Evolutionary conservation across 352 stramenopile species (phyloP), one percentile per base, ranked within the genome.

Genomic region (Globisporangium recalcitrans): DNA sequence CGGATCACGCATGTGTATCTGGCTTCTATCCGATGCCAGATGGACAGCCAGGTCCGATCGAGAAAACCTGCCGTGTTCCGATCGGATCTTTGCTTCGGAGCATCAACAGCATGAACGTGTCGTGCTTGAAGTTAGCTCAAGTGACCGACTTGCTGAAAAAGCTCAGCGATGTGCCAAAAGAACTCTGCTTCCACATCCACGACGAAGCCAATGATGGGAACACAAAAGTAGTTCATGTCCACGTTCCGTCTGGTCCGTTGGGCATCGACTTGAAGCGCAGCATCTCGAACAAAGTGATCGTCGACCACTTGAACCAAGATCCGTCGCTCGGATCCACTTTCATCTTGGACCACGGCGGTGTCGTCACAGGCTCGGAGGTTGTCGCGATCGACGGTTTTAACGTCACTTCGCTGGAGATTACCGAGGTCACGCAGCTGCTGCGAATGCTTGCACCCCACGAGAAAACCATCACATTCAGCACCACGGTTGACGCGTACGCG

Each of bases 401-500:
- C 32, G 63, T 85, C 1, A 69, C 70, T 1, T 55, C 63, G 2
- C 58, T 86, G 13, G 65, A 73, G 27, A 54, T 87, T 2, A 21
- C 51, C 6, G 64, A 83, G 14, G 60, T 85, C 3, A 71, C 70
- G 8, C 60, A 78, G 8, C 31, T 85, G 2, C 60, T 89, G 22
- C 72, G 65, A n/a, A 42, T 62, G 14, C 62, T 89, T 11, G 57
- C 63, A 16, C 47, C 26, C 1, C 70, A 85, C 48, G 75, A 80
- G 31, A 87, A 89, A 22, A 60, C 74, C 10, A 84, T 89, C 47
- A 80, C 80, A 0, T 89, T 89, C 63, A 78, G 75, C 47, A 81
- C 73, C 10, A 82, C 75, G 0, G 24, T 52, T 4, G 60, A 55
- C 0, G 74, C 68, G 21, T 82, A 85, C 56, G 54, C 73, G 3